phyloP scores from a whole-genome alignment of 306 rosid genomes.

The Carpinus fangiana region DNA sequence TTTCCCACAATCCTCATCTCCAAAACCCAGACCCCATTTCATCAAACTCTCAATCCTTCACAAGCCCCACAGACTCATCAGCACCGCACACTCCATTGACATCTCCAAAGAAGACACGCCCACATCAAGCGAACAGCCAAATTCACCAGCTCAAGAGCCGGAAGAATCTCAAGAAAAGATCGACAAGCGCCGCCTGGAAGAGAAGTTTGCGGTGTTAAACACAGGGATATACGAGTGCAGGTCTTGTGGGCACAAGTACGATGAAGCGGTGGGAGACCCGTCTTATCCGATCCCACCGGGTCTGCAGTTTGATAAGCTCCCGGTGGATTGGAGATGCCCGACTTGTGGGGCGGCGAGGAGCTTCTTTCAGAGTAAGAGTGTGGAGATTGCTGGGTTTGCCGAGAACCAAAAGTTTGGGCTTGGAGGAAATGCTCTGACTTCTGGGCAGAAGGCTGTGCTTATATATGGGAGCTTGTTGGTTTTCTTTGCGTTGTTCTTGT shows the following conservation, averaged over 20 bases:
- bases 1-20: slow-evolving; percentile 42
- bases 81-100: slow-evolving; percentile 49
- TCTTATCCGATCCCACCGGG: slow-evolving; percentile 87
- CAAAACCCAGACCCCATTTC: slow-evolving; percentile 41
- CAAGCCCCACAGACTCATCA: slow-evolving; percentile 29
- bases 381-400: slow-evolving; percentile 90
- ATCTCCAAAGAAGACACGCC: slow-evolving; percentile 80
- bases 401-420: slow-evolving; percentile 94
- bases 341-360: slow-evolving; percentile 92
- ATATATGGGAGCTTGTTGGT: slow-evolving; percentile 75
- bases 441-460: slow-evolving; percentile 84
- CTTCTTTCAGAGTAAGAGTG: slow-evolving; percentile 87
- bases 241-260: slow-evolving; percentile 89
- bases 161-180: slow-evolving; percentile 21
- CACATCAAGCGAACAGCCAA: slow-evolving; percentile 35
- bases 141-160: slow-evolving; percentile 5
- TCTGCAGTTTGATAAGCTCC: slow-evolving; percentile 68
- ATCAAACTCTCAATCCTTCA: slow-evolving; percentile 23
- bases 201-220: slow-evolving; percentile 87
- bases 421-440: slow-evolving; percentile 83
- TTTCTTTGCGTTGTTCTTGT: slow-evolving; percentile 73
- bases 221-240: slow-evolving; percentile 93
- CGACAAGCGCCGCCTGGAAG: slow-evolving; percentile 71
- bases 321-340: slow-evolving; percentile 93
- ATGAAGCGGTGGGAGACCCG: slow-evolving; percentile 82